Evolutionary conservation across 2,329 filamentous ascomycete species (phyloP).

Genomic region (Exophiala viscosa): DNA sequence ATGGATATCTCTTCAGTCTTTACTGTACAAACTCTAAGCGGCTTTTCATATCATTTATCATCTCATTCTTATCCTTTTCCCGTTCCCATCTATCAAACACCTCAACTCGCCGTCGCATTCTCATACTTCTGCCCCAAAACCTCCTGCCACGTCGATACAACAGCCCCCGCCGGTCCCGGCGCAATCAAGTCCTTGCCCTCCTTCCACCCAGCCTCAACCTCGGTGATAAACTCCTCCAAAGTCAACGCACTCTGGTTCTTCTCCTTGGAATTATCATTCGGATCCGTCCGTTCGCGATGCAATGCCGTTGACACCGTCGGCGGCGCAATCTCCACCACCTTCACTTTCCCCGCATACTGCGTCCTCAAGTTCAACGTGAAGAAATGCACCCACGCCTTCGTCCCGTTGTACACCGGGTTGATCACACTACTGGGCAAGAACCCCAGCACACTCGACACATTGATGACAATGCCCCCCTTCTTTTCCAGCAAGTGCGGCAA

Average conservation of each 20-base stretch:
- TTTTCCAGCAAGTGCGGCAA: slow-evolving; percentile 47
- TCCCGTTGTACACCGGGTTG: slow-evolving; percentile 59
- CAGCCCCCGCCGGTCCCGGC: slow-evolving; percentile 41
- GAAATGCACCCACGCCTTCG: slow-evolving; percentile 58
- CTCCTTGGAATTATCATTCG: slow-evolving; percentile 58
- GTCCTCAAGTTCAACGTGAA: slow-evolving; percentile 54
- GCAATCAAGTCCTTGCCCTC: slow-evolving; percentile 48
- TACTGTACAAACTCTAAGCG: too few species aligned
- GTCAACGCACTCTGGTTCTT: slow-evolving; percentile 48
- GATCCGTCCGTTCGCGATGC: slow-evolving; percentile 54
- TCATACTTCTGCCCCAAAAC: slow-evolving; percentile 37
- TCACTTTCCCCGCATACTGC: slow-evolving; percentile 47
- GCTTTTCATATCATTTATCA: too few species aligned
- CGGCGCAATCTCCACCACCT: slow-evolving; percentile 55
- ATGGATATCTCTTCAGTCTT: too few species aligned
- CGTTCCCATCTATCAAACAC: too few species aligned
- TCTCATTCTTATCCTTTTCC: too few species aligned
- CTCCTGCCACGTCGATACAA: slow-evolving; percentile 47
- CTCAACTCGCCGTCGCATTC: slow-evolving; percentile 12
- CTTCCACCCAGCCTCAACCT: slow-evolving; percentile 45
- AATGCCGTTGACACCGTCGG: slow-evolving; percentile 54
- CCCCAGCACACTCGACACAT: slow-evolving; percentile 53
- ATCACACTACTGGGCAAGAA: slow-evolving; percentile 52
- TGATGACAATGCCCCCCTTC: slow-evolving; percentile 47
- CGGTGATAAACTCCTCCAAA: slow-evolving; percentile 54